phyloP scores from a whole-genome alignment of 2,329 filamentous ascomycete species.

The Penicillium janthinellum region DNA sequence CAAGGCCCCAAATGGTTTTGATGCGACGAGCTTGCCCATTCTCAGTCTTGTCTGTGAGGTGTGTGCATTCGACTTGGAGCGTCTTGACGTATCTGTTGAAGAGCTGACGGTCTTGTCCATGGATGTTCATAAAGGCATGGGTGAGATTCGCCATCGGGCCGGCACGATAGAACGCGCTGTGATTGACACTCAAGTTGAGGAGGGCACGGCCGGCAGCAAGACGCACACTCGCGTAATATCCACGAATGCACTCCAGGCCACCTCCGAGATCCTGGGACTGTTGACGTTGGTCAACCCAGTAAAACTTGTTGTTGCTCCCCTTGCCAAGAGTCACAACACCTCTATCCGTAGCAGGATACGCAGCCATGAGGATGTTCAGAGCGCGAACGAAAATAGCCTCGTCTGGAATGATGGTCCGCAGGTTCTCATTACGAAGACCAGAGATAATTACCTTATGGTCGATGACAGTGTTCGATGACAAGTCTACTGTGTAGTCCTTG shows the following conservation, averaged over 20 bases:
- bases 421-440: background rate
- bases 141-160: background rate
- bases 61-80: slow-evolving; percentile 15
- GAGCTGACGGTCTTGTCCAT: background rate
- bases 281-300: slow-evolving; percentile 16
- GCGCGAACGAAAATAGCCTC: slow-evolving; percentile 12
- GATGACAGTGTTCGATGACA: background rate
- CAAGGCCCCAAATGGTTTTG: slow-evolving; percentile 17
- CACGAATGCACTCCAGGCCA: slow-evolving; percentile 22
- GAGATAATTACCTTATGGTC: background rate
- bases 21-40: background rate
- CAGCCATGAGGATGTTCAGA: slow-evolving; percentile 24
- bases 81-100: slow-evolving; percentile 16
- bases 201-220: slow-evolving; percentile 14
- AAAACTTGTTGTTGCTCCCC: slow-evolving; percentile 23
- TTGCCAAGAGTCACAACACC: slow-evolving; percentile 16
- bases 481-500: background rate
- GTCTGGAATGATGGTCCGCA: background rate
- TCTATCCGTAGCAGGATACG: slow-evolving; percentile 2
- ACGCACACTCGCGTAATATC: slow-evolving; percentile 25
- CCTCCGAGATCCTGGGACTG: slow-evolving; percentile 8
- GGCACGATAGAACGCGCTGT: slow-evolving; percentile 19
- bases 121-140: background rate
- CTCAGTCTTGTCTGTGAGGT: slow-evolving; percentile 5
- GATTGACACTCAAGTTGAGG: slow-evolving; percentile 26